These are phyloP conservation scores for Monascus ruber DNA, from an alignment of 2,329 filamentous ascomycete species.

Conservation along the genomic window DNA sequence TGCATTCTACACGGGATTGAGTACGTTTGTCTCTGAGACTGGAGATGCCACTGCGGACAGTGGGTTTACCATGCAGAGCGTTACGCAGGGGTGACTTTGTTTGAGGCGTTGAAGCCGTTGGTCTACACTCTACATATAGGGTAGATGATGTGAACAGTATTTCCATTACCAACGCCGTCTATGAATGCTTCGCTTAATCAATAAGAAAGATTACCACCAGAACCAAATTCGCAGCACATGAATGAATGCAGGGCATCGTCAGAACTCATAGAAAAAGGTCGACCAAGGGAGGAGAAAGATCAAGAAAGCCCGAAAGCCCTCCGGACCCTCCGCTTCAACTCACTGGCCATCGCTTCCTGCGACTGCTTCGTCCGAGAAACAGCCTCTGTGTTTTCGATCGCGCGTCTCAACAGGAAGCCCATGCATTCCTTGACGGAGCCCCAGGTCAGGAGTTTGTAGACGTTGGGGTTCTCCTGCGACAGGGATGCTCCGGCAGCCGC, in stretches of 20 bases:
- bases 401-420: slow-evolving; percentile 51
- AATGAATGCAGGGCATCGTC: neutral
- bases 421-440: slow-evolving; percentile 49
- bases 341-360: slow-evolving; percentile 24
- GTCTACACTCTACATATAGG: too few relatives aligned
- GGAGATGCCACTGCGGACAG: slow-evolving; percentile 12
- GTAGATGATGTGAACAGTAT: neutral
- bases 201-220: neutral
- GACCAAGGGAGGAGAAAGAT: slow-evolving; percentile 1
- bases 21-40: slow-evolving; percentile 18
- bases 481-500: slow-evolving; percentile 9
- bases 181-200: neutral
- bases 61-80: slow-evolving; percentile 11
- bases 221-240: neutral
- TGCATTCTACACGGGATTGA: slow-evolving; percentile 21
- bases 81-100: neutral
- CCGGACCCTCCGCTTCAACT: slow-evolving; percentile 22
- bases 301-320: slow-evolving; percentile 8
- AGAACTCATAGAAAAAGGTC: neutral
- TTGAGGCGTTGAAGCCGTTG: too few relatives aligned
- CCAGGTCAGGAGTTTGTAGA: slow-evolving; percentile 51
- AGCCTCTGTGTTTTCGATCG: slow-evolving; percentile 62
- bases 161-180: neutral
- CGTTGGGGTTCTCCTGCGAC: slow-evolving; percentile 31
- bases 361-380: slow-evolving; percentile 41